Percentiles rank a stretch among this genome's conserved stretches.
These are phyloP conservation scores for Ambrosiella xylebori DNA, from an alignment of 2,329 filamentous ascomycete genomes.

Conservation along the genomic window DNA sequence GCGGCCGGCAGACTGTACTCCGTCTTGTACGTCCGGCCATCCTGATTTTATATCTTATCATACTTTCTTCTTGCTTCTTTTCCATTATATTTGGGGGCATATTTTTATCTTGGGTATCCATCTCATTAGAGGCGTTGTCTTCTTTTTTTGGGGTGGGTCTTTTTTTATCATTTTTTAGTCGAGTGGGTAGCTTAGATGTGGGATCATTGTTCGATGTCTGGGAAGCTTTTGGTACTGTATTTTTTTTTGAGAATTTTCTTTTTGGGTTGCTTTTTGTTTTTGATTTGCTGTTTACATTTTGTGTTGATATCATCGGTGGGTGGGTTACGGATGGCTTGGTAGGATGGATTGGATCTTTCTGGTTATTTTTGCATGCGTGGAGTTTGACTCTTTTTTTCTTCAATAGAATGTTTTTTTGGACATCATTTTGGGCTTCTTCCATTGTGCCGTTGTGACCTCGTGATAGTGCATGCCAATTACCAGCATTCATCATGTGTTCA, in stretches of 20 bases:
- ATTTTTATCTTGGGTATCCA: too few species aligned
- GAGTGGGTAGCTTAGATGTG: too few species aligned
- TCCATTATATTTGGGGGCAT: too few species aligned
- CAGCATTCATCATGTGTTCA: not conserved
- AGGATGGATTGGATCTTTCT: constrained; percentile 1
- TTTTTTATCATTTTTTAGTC: too few species aligned
- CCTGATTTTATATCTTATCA: not conserved
- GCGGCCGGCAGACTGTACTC: not conserved
- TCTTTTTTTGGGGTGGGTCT: too few species aligned
- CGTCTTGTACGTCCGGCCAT: not conserved
- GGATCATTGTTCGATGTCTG: not conserved
- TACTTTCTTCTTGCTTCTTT: too few species aligned
- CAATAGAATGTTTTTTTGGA: not conserved
- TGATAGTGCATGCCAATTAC: not conserved
- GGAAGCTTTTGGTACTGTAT: not conserved
- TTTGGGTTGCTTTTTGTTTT: constrained; percentile 4
- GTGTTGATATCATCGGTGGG: constrained; percentile 7
- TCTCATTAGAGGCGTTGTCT: too few species aligned
- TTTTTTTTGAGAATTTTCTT: not conserved
- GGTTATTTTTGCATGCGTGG: not conserved
- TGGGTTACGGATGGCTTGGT: not conserved
- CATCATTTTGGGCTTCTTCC: not conserved
- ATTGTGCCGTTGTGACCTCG: not conserved
- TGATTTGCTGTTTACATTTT: constrained; percentile 3
- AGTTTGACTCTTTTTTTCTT: not conserved